Conservation (phyloP, 2,329 filamentous ascomycete genomes). For the Alternaria arbusti region DNA sequence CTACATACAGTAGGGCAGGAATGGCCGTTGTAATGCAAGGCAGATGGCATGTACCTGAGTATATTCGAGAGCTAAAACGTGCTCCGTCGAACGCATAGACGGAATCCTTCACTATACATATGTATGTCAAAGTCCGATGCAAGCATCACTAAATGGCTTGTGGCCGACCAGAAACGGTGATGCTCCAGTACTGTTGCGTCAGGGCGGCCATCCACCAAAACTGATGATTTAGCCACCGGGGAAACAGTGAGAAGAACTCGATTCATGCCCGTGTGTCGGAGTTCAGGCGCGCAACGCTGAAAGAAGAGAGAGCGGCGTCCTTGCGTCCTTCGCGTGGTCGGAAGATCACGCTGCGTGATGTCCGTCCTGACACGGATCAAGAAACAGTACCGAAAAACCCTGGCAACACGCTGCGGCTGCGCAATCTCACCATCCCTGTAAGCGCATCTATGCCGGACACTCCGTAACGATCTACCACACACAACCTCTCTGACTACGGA, state of each 20-base stretch:
- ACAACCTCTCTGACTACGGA: neutral
- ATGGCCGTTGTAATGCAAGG: neutral
- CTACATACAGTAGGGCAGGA: neutral
- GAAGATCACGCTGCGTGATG: neutral
- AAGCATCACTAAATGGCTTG: neutral
- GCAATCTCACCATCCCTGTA: neutral
- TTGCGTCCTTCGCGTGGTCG: neutral
- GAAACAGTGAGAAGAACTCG: neutral
- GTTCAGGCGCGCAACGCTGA: neutral
- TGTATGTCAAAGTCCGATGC: neutral
- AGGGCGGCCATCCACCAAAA: neutral
- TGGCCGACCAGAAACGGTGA: neutral
- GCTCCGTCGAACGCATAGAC: neutral
- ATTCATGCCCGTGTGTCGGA: neutral
- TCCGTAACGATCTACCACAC: neutral
- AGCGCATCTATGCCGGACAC: neutral
- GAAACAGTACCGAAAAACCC: neutral
- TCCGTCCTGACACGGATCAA: neutral
- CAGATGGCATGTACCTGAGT: neutral
- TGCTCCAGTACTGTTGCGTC: neutral
- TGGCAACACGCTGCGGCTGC: neutral
- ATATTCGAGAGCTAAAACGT: neutral
- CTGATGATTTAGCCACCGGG: neutral
- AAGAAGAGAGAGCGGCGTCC: neutral
- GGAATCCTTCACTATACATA: neutral